phyloP scores from a whole-genome alignment of 192 early-diverging fungal species.

The Coemansia sp. region DNA sequence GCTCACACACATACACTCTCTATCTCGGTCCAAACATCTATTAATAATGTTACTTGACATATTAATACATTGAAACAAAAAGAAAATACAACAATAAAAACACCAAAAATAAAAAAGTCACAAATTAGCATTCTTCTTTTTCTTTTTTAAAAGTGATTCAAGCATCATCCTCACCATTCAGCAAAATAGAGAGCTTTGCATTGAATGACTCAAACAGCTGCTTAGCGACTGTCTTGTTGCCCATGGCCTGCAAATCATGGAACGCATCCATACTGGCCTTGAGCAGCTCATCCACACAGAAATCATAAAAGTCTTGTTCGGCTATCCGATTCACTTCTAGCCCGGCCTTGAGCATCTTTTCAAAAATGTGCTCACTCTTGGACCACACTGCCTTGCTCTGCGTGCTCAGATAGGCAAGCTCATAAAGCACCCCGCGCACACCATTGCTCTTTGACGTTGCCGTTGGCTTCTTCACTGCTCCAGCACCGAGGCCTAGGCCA shows the following conservation, averaged over 20 bases:
- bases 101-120: too few species aligned
- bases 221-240: constrained; percentile 38
- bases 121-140: too few species aligned
- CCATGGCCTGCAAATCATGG: constrained; percentile 46
- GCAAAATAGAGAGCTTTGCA: constrained; percentile 31
- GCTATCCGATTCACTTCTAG: constrained; percentile 50
- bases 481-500: constrained; percentile 6
- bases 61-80: neutral
- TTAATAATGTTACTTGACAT: too few species aligned
- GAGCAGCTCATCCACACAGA: constrained; percentile 51
- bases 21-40: too few species aligned
- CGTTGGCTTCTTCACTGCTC: neutral
- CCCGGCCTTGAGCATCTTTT: constrained; percentile 36
- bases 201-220: constrained; percentile 50
- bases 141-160: too few species aligned
- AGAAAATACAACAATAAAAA: neutral
- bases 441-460: constrained; percentile 3
- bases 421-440: constrained; percentile 38
- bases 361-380: constrained; percentile 40
- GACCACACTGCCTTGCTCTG: constrained; percentile 44
- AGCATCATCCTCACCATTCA: constrained; percentile 15
- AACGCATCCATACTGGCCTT: constrained; percentile 47
- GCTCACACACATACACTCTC: too few species aligned
- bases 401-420: constrained; percentile 50
- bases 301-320: constrained; percentile 53